Percentiles rank a stretch among this genome's conserved stretches.
Conservation (phyloP, 192 early-diverging fungal species). For the Linnemannia exigua region DNA sequence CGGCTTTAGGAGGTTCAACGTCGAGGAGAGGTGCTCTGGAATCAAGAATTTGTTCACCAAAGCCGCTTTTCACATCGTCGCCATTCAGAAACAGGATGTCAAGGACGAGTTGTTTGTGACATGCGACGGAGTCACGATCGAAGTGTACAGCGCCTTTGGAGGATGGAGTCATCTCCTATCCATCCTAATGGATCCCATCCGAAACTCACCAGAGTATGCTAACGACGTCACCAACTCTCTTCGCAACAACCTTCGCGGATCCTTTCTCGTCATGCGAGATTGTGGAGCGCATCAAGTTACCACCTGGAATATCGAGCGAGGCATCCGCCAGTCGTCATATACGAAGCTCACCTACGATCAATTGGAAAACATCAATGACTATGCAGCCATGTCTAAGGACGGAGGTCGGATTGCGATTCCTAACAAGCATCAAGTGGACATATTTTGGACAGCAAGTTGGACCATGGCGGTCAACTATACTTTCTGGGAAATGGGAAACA, state of each 20-base stretch:
- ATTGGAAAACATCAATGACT: not conserved
- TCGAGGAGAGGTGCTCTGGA: not conserved
- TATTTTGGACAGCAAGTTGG: not conserved
- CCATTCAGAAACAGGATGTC: not conserved
- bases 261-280: not conserved
- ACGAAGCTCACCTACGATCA: not conserved
- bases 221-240: too few relatives aligned
- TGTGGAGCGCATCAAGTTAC: not conserved
- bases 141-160: not conserved
- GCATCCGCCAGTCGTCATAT: not conserved
- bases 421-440: not conserved
- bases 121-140: not conserved
- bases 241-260: not conserved
- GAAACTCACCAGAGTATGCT: too few relatives aligned
- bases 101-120: conserved; percentile 1
- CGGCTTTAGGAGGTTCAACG: not conserved
- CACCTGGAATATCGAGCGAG: not conserved
- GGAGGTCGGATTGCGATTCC: not conserved
- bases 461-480: not conserved
- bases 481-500: not conserved
- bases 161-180: not conserved
- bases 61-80: not conserved
- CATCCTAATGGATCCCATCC: too few relatives aligned
- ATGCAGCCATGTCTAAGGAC: not conserved
- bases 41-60: not conserved